Conservation (phyloP, 345 rosid genomes). For the Reutealis trisperma region DNA sequence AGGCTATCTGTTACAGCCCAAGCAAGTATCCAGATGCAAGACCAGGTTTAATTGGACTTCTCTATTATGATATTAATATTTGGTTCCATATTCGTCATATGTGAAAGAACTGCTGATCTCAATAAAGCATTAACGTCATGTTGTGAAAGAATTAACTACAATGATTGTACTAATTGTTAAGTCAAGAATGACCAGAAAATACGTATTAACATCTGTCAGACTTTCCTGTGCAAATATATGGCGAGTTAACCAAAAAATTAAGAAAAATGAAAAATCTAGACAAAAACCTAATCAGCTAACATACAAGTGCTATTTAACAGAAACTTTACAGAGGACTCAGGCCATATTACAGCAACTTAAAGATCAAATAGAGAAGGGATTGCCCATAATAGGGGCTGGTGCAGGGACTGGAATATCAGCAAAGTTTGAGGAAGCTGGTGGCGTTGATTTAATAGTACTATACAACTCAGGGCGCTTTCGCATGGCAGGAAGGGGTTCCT, state of each 20-base stretch:
- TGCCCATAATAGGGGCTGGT: slow-evolving; percentile 93
- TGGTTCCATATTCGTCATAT: neutral
- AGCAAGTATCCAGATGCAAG: slow-evolving; percentile 76
- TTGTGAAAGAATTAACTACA: neutral
- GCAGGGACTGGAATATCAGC: slow-evolving; percentile 99
- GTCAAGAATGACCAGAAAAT: neutral
- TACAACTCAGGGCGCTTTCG: slow-evolving; percentile 97
- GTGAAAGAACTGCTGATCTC: slow-evolving; percentile 8
- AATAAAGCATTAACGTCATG: neutral
- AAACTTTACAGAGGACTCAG: slow-evolving; percentile 69
- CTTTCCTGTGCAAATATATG: neutral
- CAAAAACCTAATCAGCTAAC: slow-evolving; percentile 13
- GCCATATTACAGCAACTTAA: slow-evolving; percentile 62
- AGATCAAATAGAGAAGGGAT: slow-evolving; percentile 65
- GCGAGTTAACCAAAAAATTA: neutral
- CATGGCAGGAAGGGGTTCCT: slow-evolving; percentile 98
- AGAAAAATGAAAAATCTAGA: neutral
- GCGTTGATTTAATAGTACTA: slow-evolving; percentile 80
- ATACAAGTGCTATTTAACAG: slow-evolving; percentile 40
- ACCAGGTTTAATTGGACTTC: slow-evolving; percentile 56
- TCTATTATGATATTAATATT: neutral
- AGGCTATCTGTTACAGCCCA: slow-evolving; percentile 53
- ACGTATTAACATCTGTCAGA: neutral
- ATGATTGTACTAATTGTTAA: neutral
- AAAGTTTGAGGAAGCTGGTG: slow-evolving; percentile 98